Conservation (phyloP, 441 rosid species). For the Lepidium campestre region DNA sequence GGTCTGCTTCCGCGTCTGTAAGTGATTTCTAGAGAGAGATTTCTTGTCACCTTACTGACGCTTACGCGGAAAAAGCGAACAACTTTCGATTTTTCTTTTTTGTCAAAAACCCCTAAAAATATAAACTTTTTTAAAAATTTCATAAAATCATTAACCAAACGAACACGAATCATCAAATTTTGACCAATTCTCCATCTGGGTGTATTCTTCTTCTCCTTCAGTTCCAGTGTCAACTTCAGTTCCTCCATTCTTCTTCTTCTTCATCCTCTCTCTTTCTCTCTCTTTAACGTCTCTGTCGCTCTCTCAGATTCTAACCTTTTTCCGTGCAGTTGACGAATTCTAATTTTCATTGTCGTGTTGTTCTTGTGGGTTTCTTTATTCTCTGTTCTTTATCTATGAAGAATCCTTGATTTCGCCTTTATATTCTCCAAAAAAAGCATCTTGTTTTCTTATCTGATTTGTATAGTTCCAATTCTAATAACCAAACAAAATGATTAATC, state of each 20-base stretch:
- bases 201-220: conserved; percentile 8
- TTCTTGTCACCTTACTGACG: conserved; percentile 23
- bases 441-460: conserved; percentile 2
- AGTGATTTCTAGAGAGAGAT: background rate
- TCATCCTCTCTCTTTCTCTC: background rate
- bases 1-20: conserved; percentile 12
- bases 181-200: conserved; percentile 16
- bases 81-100: conserved; percentile 14
- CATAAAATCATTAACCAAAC: conserved; percentile 10
- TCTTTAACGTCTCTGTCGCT: background rate
- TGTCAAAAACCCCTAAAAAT: conserved; percentile 3
- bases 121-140: background rate
- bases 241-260: conserved; percentile 4
- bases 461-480: conserved; percentile 16
- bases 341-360: background rate
- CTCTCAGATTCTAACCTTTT: conserved; percentile 6
- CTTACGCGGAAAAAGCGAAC: conserved; percentile 29
- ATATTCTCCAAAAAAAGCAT: background rate
- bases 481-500: conserved; percentile 18
- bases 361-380: conserved; percentile 41
- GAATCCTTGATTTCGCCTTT: conserved; percentile 22
- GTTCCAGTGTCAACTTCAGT: conserved; percentile 32
- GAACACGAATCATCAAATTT: conserved; percentile 25
- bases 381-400: conserved; percentile 23
- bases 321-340: conserved; percentile 4